These are phyloP conservation scores for Astrothelium macrocarpum DNA, from an alignment of 495 filamentous ascomycete species.

Conservation along the genomic window DNA sequence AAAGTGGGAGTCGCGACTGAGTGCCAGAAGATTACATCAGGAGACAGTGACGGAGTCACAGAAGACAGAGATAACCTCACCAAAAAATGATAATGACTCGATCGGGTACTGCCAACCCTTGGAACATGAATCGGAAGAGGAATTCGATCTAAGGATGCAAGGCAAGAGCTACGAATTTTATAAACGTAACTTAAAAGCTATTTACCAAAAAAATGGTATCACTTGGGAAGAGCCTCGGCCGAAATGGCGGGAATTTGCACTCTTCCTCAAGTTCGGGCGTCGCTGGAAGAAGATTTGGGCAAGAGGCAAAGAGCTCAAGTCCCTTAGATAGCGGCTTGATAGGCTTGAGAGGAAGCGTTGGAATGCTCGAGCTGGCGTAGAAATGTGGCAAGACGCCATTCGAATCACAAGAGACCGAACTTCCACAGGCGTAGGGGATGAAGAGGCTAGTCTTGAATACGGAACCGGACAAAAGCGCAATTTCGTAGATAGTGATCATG, in stretches of 20 bases:
- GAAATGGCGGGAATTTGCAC: neutral
- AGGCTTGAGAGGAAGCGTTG: neutral
- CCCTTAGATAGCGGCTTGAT: neutral
- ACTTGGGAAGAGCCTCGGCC: neutral
- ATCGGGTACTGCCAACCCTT: neutral
- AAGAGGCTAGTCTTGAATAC: no score
- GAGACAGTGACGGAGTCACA: neutral
- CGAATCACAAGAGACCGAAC: no score
- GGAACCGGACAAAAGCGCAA: no score
- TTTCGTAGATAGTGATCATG: no score
- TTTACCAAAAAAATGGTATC: neutral
- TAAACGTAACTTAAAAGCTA: neutral
- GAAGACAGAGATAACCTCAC: neutral
- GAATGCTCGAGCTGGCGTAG: no score
- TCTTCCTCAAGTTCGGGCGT: neutral
- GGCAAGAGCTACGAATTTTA: neutral
- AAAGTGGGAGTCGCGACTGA: neutral
- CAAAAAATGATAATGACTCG: neutral
- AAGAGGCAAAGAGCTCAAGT: neutral
- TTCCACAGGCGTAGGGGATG: no score
- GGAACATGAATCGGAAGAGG: neutral
- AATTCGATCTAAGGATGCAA: neutral
- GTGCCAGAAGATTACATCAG: neutral
- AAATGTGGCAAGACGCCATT: no score
- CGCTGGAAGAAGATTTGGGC: neutral